Conservation (phyloP, 371 early-diverging fungal species). For the Haplosporangium sp. region DNA sequence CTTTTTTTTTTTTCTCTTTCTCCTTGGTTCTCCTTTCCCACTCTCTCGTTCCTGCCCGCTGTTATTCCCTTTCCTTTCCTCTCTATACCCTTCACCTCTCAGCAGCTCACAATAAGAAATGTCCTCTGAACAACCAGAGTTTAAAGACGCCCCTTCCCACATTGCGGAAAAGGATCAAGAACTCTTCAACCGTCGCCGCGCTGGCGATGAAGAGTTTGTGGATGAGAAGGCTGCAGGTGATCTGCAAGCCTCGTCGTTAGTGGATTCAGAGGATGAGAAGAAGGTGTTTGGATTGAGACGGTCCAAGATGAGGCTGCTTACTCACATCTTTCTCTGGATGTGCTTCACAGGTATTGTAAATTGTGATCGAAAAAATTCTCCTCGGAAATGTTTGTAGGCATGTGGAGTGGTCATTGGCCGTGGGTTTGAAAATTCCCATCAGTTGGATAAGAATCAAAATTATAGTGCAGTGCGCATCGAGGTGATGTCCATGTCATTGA, state of each 20-base stretch:
- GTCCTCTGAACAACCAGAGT: slow-evolving; percentile 28
- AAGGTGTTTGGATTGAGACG: slow-evolving; percentile 39
- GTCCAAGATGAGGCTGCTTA: slow-evolving; percentile 16
- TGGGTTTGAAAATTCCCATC: too few relatives aligned
- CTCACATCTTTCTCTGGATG: slow-evolving; percentile 30
- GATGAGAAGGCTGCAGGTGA: slow-evolving; percentile 19
- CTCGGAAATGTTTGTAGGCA: too few relatives aligned
- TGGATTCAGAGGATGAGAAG: slow-evolving; percentile 30
- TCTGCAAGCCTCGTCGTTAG: not conserved
- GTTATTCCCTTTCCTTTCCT: slow-evolving; percentile 1
- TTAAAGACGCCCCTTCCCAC: slow-evolving; percentile 17
- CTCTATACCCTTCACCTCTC: not conserved
- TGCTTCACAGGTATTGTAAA: slow-evolving; percentile 41
- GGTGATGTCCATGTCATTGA: too few relatives aligned
- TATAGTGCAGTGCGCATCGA: too few relatives aligned
- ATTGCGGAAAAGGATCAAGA: slow-evolving; percentile 30
- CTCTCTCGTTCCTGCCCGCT: slow-evolving; percentile 1
- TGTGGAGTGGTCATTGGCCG: too few relatives aligned
- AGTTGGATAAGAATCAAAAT: too few relatives aligned
- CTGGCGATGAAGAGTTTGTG: slow-evolving; percentile 24
- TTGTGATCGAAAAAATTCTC: not conserved
- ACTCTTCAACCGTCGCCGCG: slow-evolving; percentile 27
- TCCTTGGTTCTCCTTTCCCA: slow-evolving; percentile 28
- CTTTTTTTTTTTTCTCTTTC: slow-evolving; percentile 13
- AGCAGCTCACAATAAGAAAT: slow-evolving; percentile 5